Percentiles rank a stretch among this genome's conserved stretches.
Evolutionary conservation across 768 basidiomycete species (phyloP).

Genomic region (Cystoderma amianthinum): DNA sequence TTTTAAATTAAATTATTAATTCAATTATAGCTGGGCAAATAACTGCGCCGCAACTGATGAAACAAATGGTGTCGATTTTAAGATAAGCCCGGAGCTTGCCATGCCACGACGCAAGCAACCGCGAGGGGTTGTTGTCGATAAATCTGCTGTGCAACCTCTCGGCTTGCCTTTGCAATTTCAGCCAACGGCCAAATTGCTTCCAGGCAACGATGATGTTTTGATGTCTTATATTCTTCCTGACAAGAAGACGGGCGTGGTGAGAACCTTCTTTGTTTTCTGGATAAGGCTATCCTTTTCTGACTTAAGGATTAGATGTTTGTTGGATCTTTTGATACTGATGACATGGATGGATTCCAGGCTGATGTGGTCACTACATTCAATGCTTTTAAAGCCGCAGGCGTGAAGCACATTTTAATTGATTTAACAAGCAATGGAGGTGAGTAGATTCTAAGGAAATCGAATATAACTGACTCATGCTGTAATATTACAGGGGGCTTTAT

Average conservation of each 20-base stretch:
- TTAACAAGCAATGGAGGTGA: slow-evolving; percentile 57
- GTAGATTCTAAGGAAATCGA: slow-evolving; percentile 4
- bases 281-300: too few relatives aligned
- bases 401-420: slow-evolving; percentile 48
- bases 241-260: not conserved
- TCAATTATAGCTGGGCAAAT: not conserved
- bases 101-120: not conserved
- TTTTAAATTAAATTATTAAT: not conserved
- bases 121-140: not conserved
- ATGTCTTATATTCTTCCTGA: not conserved
- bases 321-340: slow-evolving; percentile 43
- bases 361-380: slow-evolving; percentile 39
- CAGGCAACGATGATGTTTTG: not conserved
- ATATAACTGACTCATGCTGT: not conserved
- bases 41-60: not conserved
- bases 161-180: not conserved
- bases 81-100: not conserved
- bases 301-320: slow-evolving; percentile 44
- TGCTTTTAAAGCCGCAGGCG: slow-evolving; percentile 38
- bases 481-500: slow-evolving; percentile 44
- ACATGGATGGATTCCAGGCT: slow-evolving; percentile 43
- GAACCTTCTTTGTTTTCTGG: not conserved
- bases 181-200: not conserved
- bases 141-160: not conserved
- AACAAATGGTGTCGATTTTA: not conserved